Percentiles rank a stretch among this genome's conserved stretches.
These are phyloP conservation scores for Rhodosporidiobolus odoratus DNA, from an alignment of 768 basidiomycete species.

Conservation along the genomic window DNA sequence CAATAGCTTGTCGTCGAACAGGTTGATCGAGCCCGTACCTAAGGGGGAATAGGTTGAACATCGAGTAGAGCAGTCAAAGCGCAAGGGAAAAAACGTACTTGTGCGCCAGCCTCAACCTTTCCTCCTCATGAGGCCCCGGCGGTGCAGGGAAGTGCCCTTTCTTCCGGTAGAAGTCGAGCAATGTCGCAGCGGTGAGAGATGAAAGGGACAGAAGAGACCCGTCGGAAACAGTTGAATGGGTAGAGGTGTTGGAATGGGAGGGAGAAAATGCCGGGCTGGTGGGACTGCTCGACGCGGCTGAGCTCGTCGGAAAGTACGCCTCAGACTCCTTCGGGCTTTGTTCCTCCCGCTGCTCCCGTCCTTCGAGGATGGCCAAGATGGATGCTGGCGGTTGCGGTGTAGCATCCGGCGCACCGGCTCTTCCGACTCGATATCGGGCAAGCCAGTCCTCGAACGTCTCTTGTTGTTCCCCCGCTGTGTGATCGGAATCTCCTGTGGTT, in stretches of 20 bases:
- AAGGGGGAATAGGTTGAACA: too few relatives aligned
- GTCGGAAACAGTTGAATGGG: background rate
- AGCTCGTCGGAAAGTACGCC: background rate
- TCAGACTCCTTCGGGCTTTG: background rate
- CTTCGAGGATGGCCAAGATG: constrained; percentile 18
- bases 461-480: background rate
- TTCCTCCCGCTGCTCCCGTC: background rate
- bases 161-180: constrained; percentile 21
- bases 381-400: constrained; percentile 2
- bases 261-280: too few relatives aligned
- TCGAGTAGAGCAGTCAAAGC: too few relatives aligned
- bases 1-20: constrained; percentile 18
- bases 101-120: constrained; percentile 24
- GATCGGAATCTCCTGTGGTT: background rate
- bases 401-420: background rate
- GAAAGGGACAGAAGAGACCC: constrained; percentile 8
- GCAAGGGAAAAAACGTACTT: background rate
- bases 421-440: constrained; percentile 7
- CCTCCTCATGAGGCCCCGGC: constrained; percentile 23
- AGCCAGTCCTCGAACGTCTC: constrained; percentile 23
- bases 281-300: background rate
- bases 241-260: background rate
- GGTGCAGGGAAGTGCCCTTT: constrained; percentile 19
- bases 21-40: constrained; percentile 25
- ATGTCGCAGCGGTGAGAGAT: constrained; percentile 1